Evolutionary conservation across 2,329 filamentous ascomycete species (phyloP).

Genomic region (Thelonectria discophora): DNA sequence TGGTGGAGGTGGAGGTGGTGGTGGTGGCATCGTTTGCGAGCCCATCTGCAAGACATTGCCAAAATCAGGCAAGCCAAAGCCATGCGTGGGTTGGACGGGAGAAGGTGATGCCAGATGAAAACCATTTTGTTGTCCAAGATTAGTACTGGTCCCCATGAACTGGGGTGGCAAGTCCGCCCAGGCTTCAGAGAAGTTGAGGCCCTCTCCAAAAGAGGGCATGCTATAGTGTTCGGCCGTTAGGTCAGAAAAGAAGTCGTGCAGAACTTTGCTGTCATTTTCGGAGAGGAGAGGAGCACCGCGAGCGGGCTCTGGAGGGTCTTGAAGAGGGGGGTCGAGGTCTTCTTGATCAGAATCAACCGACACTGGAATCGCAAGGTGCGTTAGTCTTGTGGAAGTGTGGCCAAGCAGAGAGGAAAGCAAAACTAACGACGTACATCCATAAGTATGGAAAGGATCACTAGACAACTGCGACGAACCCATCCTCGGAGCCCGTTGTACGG

Average conservation of each 20-base stretch:
- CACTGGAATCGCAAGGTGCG: slow-evolving; percentile 50
- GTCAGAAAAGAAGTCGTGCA: slow-evolving; percentile 66
- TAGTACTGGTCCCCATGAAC: slow-evolving; percentile 71
- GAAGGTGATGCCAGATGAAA: slow-evolving; percentile 41
- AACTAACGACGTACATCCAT: slow-evolving; percentile 68
- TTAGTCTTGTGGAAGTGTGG: slow-evolving; percentile 34
- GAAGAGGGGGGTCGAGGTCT: slow-evolving; percentile 57
- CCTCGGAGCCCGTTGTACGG: slow-evolving; percentile 60
- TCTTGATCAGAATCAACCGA: slow-evolving; percentile 55
- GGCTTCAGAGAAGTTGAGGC: slow-evolving; percentile 58
- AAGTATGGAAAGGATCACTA: slow-evolving; percentile 64
- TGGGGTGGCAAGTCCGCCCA: slow-evolving; percentile 70
- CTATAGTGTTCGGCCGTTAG: slow-evolving; percentile 62
- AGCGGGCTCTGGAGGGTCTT: slow-evolving; percentile 68
- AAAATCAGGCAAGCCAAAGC: slow-evolving; percentile 34
- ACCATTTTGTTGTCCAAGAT: slow-evolving; percentile 64
- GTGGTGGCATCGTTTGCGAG: slow-evolving; percentile 49
- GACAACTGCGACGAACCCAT: slow-evolving; percentile 68
- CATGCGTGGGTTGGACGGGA: slow-evolving; percentile 31
- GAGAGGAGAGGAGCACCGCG: slow-evolving; percentile 72
- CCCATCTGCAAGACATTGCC: slow-evolving; percentile 35
- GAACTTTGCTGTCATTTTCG: slow-evolving; percentile 66
- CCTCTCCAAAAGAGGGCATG: slow-evolving; percentile 59
- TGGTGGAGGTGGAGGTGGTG: slow-evolving; percentile 43
- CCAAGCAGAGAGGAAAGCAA: neutral